Evolutionary conservation across 1,284 basidiomycete genomes (phyloP).

Genomic region (Puccinia triticina): DNA sequence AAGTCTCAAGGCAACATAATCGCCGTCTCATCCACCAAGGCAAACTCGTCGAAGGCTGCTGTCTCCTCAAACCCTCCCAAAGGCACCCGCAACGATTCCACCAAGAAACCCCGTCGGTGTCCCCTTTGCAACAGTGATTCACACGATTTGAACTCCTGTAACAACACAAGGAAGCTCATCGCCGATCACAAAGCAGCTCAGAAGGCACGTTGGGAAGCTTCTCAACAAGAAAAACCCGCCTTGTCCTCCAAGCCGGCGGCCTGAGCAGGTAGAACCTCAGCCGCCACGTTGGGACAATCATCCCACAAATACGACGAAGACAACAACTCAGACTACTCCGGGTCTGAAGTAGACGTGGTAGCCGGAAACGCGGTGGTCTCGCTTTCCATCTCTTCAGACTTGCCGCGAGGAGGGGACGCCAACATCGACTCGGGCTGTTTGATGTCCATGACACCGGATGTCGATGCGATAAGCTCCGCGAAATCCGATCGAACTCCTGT

Average conservation of each 20-base stretch:
- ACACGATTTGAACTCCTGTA: constrained; percentile 22
- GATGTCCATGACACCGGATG: constrained; percentile 17
- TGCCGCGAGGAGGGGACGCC: neutral
- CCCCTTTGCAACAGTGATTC: neutral
- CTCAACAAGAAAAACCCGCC: neutral
- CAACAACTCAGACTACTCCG: constrained; percentile 1
- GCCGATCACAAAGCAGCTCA: neutral
- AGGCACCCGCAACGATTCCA: neutral
- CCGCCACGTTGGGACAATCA: neutral
- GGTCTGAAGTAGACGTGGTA: neutral
- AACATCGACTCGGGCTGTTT: neutral
- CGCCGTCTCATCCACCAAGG: neutral
- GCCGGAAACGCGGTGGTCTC: neutral
- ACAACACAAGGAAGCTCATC: neutral
- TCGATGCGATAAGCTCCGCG: neutral
- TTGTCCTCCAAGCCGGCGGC: neutral
- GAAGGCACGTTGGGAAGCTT: neutral
- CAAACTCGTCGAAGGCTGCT: neutral
- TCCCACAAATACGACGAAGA: neutral
- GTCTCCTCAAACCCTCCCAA: neutral
- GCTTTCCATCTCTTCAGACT: neutral
- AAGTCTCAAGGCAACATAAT: neutral
- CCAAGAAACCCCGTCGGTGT: neutral
- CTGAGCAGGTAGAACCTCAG: neutral
- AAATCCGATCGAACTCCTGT: too few relatives aligned